A percentile compares a stretch with the other conserved stretches of the same genome.
These are phyloP conservation scores for Candida tammaniensis DNA, from an alignment of 805 yeast genomes.

Conservation along the genomic window DNA sequence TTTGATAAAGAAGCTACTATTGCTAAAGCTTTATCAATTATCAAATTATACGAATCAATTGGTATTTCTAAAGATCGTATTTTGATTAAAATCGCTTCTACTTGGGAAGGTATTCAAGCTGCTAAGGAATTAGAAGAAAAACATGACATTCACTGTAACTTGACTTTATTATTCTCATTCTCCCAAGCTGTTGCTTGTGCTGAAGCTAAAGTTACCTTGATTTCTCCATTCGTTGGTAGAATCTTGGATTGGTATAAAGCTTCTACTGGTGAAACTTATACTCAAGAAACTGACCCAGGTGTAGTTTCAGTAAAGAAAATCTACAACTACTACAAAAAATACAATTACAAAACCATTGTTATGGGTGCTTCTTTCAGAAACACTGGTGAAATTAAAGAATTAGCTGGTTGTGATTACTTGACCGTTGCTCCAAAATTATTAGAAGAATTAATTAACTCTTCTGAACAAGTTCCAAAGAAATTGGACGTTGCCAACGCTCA, in stretches of 20 bases:
- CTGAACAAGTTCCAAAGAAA: conserved; percentile 74
- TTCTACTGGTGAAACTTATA: conserved; percentile 82
- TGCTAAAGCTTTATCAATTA: conserved; percentile 89
- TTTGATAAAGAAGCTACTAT: conserved; percentile 93
- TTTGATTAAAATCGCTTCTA: conserved; percentile 94
- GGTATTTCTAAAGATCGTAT: conserved; percentile 90
- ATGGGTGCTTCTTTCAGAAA: conserved; percentile 99
- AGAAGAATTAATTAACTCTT: conserved; percentile 80
- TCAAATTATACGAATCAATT: conserved; percentile 75
- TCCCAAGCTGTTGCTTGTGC: conserved; percentile 99
- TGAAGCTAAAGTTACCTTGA: conserved; percentile 92
- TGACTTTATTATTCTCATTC: conserved; percentile 92
- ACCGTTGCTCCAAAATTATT: conserved; percentile 92
- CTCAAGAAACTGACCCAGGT: conserved; percentile 89
- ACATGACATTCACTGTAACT: conserved; percentile 89
- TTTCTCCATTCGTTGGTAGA: conserved; percentile 99
- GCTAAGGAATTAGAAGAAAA: conserved; percentile 91
- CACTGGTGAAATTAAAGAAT: conserved; percentile 88
- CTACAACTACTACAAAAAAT: conserved; percentile 97
- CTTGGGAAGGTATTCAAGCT: conserved; percentile 99
- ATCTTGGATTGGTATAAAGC: conserved; percentile 98
- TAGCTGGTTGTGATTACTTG: conserved; percentile 95
- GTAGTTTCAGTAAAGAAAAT: conserved; percentile 83
- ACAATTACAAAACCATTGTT: conserved; percentile 93
- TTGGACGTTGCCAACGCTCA: conserved; percentile 69